These are phyloP conservation scores for Colletotrichum incanum DNA, from an alignment of 2,329 filamentous ascomycete species.

Conservation along the genomic window DNA sequence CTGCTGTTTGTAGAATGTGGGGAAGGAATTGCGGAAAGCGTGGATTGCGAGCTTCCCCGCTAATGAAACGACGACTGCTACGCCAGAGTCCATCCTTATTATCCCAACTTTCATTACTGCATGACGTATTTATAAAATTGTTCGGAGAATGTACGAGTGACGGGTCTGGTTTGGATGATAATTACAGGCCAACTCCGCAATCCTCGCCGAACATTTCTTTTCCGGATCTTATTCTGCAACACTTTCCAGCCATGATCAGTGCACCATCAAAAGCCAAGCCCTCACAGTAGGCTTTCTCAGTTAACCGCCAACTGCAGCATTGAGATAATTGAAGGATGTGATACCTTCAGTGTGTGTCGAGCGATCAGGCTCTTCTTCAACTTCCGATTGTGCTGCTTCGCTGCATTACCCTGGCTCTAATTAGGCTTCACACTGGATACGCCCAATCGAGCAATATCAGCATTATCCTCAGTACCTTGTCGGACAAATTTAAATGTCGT, in stretches of 20 bases:
- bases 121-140: slow-evolving; percentile 29
- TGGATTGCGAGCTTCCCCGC: not conserved
- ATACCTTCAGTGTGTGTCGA: too few relatives aligned
- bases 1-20: slow-evolving; percentile 19
- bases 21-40: not conserved
- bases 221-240: slow-evolving; percentile 1
- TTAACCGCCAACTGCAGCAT: not conserved
- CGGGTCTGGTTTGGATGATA: not conserved
- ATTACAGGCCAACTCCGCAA: not conserved
- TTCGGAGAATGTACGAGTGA: not conserved
- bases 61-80: not conserved
- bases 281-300: not conserved
- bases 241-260: not conserved
- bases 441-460: too few relatives aligned
- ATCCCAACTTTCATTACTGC: slow-evolving; percentile 15
- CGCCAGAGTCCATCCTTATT: not conserved
- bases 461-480: too few relatives aligned
- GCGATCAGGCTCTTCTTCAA: not conserved
- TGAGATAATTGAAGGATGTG: not conserved
- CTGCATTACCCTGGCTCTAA: slow-evolving; percentile 35
- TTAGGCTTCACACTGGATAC: slow-evolving; percentile 58
- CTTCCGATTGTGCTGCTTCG: not conserved
- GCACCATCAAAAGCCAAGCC: not conserved
- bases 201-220: slow-evolving; percentile 25
- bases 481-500: too few relatives aligned